These are phyloP conservation scores for Vanilla planifolia DNA, from an alignment of 106 monocot species.

Conservation along the genomic window DNA sequence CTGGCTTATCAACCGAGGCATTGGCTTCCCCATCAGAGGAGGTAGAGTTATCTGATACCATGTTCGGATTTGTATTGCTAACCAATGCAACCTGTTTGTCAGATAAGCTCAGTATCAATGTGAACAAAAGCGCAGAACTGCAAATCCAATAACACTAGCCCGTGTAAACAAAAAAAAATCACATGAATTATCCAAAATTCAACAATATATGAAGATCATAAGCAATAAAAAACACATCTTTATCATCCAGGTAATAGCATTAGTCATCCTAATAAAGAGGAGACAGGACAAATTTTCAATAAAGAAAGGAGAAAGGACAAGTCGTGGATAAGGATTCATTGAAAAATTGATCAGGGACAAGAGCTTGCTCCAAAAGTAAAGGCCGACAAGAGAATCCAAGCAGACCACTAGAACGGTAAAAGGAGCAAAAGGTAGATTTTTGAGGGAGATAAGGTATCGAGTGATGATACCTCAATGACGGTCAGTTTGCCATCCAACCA, in stretches of 20 bases:
- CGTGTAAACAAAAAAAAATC: no score
- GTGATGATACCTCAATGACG: neutral
- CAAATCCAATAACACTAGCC: no score
- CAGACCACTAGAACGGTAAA: neutral
- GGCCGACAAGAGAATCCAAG: neutral
- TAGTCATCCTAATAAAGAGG: no score
- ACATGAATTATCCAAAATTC: neutral
- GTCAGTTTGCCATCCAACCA: no score
- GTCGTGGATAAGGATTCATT: neutral
- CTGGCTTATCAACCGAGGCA: slow-evolving; percentile 13
- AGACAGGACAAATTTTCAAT: neutral
- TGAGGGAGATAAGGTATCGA: neutral
- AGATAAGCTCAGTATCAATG: neutral
- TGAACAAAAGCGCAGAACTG: no score
- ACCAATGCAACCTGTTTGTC: neutral
- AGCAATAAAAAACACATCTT: neutral
- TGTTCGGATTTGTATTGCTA: neutral
- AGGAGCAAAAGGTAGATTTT: neutral
- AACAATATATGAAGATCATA: neutral
- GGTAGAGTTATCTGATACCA: slow-evolving; percentile 22
- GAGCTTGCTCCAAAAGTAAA: neutral
- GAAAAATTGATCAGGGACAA: neutral
- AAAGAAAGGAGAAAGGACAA: neutral
- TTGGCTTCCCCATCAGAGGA: slow-evolving; percentile 12
- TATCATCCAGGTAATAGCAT: neutral